These are phyloP conservation scores for Jacaranda mimosifolia DNA, from an alignment of 257 asterid species.

Conservation along the genomic window DNA sequence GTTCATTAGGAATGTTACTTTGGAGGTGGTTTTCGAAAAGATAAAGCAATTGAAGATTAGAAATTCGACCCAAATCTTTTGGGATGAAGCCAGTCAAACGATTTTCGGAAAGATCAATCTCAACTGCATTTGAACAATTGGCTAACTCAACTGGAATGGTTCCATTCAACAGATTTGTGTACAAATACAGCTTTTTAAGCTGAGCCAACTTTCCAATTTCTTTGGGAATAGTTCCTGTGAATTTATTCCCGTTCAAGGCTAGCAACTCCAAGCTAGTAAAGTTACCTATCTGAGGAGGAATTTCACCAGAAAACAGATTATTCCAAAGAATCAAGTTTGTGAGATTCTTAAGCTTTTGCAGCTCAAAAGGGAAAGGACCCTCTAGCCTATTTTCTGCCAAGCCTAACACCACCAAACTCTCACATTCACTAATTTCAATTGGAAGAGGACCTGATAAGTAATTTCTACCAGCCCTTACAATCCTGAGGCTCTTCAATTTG, in stretches of 20 bases:
- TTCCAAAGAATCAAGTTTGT: conserved; percentile 70
- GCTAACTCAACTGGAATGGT: conserved; percentile 74
- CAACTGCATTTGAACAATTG: conserved; percentile 63
- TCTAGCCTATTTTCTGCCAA: conserved; percentile 73
- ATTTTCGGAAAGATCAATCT: conserved; percentile 87
- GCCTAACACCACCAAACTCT: conserved; percentile 67
- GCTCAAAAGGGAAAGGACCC: conserved; percentile 69
- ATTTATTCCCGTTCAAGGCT: conserved; percentile 68
- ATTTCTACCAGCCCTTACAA: conserved; percentile 74
- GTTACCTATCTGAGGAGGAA: conserved; percentile 79
- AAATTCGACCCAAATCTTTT: conserved; percentile 48
- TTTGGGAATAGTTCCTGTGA: conserved; percentile 67
- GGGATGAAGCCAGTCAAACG: conserved; percentile 70
- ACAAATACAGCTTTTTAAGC: conserved; percentile 63
- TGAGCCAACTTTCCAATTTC: conserved; percentile 69
- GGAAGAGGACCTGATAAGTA: conserved; percentile 74
- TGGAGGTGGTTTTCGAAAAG: conserved; percentile 77
- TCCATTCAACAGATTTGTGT: conserved; percentile 76
- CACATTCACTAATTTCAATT: conserved; percentile 65
- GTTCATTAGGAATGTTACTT: conserved; percentile 70
- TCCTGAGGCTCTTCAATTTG: conserved; percentile 60
- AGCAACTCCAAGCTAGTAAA: conserved; percentile 71
- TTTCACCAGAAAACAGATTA: conserved; percentile 66
- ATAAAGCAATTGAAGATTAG: conserved; percentile 67
- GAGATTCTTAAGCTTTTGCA: conserved; percentile 62